phyloP scores from a whole-genome alignment of 192 early-diverging fungal species.

The Coemansia sp. region DNA sequence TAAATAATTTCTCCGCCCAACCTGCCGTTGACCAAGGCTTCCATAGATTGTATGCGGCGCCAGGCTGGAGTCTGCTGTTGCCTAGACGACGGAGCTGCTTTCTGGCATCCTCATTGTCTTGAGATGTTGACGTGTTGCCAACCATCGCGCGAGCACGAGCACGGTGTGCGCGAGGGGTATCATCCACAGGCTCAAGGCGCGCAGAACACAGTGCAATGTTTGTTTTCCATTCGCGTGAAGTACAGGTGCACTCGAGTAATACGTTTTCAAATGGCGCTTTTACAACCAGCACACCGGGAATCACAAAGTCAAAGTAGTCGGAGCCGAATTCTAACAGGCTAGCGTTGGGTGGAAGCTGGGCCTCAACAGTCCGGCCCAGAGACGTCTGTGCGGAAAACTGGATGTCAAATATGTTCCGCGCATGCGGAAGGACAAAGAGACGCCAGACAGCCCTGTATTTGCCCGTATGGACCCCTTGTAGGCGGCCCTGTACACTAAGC shows the following conservation, averaged over 20 bases:
- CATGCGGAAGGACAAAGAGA: constrained; percentile 32
- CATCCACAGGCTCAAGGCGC: constrained; percentile 33
- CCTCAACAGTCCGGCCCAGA: constrained; percentile 4
- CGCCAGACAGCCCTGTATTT: constrained; percentile 45
- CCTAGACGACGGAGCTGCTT: constrained; percentile 4
- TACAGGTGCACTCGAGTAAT: constrained; percentile 32
- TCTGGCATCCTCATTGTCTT: background rate
- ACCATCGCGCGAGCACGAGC: constrained; percentile 1
- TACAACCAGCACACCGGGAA: constrained; percentile 23
- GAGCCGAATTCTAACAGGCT: constrained; percentile 46
- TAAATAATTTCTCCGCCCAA: constrained; percentile 22
- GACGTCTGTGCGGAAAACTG: constrained; percentile 25
- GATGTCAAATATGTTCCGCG: constrained; percentile 36
- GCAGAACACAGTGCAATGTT: constrained; percentile 39
- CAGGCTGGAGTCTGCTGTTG: constrained; percentile 9
- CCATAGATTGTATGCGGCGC: constrained; percentile 38
- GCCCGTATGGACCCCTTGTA: constrained; percentile 39
- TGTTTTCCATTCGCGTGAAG: constrained; percentile 36
- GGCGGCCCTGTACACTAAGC: constrained; percentile 34
- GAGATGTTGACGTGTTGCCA: background rate
- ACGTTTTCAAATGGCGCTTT: constrained; percentile 39
- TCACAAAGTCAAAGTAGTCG: constrained; percentile 54
- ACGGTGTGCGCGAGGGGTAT: background rate
- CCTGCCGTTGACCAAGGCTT: constrained; percentile 28
- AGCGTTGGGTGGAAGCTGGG: constrained; percentile 25